A percentile compares a stretch with the other conserved stretches of the same genome.
These are phyloP conservation scores for Millerago galiae DNA, from an alignment of 805 yeast genomes.

Conservation along the genomic window DNA sequence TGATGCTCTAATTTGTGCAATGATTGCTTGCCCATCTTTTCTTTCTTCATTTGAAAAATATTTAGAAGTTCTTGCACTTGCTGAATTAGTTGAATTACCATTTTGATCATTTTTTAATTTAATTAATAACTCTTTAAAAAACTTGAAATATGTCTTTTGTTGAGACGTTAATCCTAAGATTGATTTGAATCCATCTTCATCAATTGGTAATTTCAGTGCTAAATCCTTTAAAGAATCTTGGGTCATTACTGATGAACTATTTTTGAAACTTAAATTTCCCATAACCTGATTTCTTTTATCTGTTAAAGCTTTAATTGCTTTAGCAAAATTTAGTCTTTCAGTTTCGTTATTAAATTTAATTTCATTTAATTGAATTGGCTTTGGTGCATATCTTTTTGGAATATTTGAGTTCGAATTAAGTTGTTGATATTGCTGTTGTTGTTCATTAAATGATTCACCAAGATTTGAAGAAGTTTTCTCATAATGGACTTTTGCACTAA, in stretches of 20 bases:
- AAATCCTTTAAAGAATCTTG: constrained; percentile 43
- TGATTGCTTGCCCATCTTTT: constrained; percentile 12
- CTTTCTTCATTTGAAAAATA: constrained; percentile 14
- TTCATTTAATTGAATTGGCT: constrained; percentile 19
- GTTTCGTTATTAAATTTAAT: constrained; percentile 17
- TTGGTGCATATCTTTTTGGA: constrained; percentile 8
- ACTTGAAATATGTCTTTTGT: constrained; percentile 27
- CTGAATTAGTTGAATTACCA: not conserved
- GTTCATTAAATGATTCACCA: constrained; percentile 10
- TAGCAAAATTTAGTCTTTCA: constrained; percentile 14
- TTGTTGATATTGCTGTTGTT: not conserved
- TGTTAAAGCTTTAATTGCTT: constrained; percentile 27
- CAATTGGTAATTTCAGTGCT: constrained; percentile 49
- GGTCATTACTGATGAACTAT: constrained; percentile 30
- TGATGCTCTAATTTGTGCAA: constrained; percentile 19
- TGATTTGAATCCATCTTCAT: constrained; percentile 37
- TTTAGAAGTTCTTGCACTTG: constrained; percentile 13
- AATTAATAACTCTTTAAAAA: constrained; percentile 33
- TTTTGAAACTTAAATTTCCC: constrained; percentile 31
- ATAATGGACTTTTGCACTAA: constrained; percentile 19
- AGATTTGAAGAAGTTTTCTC: constrained; percentile 20
- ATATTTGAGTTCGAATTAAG: not conserved
- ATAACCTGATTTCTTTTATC: constrained; percentile 37
- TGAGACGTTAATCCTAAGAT: constrained; percentile 27
- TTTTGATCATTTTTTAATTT: constrained; percentile 11